These are phyloP conservation scores for Hexamita inflata DNA, from an alignment of 208 protist genomes.

Conservation along the genomic window DNA sequence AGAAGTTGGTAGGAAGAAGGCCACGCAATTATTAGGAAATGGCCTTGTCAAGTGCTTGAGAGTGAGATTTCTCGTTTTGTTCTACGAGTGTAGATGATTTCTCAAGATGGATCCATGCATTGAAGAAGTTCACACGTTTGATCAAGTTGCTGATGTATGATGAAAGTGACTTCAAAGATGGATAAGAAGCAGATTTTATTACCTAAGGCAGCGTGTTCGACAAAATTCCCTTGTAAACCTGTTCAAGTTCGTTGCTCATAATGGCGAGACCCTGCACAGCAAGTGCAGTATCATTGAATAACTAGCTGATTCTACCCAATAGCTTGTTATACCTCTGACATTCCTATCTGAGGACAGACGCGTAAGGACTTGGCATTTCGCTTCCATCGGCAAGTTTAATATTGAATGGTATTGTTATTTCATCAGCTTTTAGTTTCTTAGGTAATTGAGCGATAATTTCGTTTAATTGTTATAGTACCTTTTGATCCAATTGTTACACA, in stretches of 20 bases:
- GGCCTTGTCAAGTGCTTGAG: no score
- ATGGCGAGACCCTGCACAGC: conserved; percentile 81
- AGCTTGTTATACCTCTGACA: conserved; percentile 81
- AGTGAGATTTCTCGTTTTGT: neutral
- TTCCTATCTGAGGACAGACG: conserved; percentile 92
- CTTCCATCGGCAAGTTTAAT: no score
- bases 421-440: no score
- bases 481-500: no score
- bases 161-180: conserved; percentile 72
- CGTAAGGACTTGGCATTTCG: no score
- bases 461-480: no score
- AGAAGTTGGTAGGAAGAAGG: conserved; percentile 73
- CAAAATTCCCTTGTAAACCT: conserved; percentile 48
- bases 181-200: conserved; percentile 68
- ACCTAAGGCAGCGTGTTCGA: conserved; percentile 23
- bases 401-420: no score
- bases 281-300: conserved; percentile 71
- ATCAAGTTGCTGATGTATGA: conserved; percentile 75
- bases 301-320: conserved; percentile 62
- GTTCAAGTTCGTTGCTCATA: conserved; percentile 83
- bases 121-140: conserved; percentile 67
- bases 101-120: conserved; percentile 58
- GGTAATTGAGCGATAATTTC: no score
- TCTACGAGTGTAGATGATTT: neutral
- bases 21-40: conserved; percentile 56